Evolutionary conservation across 2,329 filamentous ascomycete genomes (phyloP), one percentile per base, ranked within the genome.

Genomic region (Thielaviopsis euricoi): DNA sequence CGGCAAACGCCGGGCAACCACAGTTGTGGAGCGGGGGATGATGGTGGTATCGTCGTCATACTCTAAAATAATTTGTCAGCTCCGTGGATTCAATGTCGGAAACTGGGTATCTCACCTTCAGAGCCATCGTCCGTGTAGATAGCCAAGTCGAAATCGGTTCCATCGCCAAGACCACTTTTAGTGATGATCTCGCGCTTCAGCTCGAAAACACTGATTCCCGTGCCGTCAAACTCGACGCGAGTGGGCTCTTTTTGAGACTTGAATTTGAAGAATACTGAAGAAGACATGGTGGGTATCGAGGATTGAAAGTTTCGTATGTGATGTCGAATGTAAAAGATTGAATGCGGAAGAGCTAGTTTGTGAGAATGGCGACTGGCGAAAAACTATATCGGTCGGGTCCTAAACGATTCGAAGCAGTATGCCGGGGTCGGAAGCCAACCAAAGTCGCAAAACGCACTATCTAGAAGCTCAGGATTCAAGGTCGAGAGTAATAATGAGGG

Each of bases 251-350:
- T 96, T 70, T 94, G 89, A 65, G 91, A 97, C 75, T 96, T 97
- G 84, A 98, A 98, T 75, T 95, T 95, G 87, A 96, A 98, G 74
- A 96, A 97, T 68, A 98, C 93, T 64, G 90, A 97, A 59, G 93
- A 95, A 69, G 89, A 82, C 90, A 96, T 96, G 67, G 67, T 82
- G 74, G 69, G 17, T 23, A 15, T 17, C 17, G 15, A 25, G 22
- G 19, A 46, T 48, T 13, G 33, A 17, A 13, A 29, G 40, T 6
- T 43, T 22, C 10, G 17, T 2, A 43, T 15, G 17, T 43, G 17
- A 10, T 33, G 37, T n/a, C 17, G 37, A 17, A 43, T 43, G 17
- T 17, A 43, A 43, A 17, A 43, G n/a, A 21, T 3, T n/a, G 43
- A 19, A 48, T 19, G n/a, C 1, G 9, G 43, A 48, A n/a, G 43